A percentile compares a stretch with the other conserved stretches of the same genome.
phyloP scores from a whole-genome alignment of 169 alveolate genomes.

The Cryptosporidium meleagridis region DNA sequence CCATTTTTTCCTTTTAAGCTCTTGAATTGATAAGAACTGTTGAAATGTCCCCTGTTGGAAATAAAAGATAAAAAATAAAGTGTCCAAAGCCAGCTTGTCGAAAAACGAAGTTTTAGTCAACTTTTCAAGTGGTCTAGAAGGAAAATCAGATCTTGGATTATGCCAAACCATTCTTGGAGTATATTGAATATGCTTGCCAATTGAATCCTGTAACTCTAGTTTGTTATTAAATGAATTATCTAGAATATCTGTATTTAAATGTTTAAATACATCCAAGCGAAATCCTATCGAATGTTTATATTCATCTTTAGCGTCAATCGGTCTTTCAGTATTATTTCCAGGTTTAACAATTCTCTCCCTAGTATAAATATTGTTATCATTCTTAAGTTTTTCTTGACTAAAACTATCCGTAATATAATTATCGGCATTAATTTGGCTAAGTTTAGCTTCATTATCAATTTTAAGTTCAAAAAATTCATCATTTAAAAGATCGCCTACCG shows the following conservation, averaged over 20 bases:
- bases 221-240: slow-evolving; percentile 41
- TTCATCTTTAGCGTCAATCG: neutral
- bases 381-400: neutral
- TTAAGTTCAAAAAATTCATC: neutral
- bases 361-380: neutral
- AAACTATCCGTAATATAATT: neutral
- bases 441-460: neutral
- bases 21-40: slow-evolving; percentile 79
- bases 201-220: slow-evolving; percentile 40
- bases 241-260: slow-evolving; percentile 20
- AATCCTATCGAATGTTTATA: slow-evolving; percentile 13
- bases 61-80: slow-evolving; percentile 81
- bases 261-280: slow-evolving; percentile 27
- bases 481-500: neutral
- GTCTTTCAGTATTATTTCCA: neutral
- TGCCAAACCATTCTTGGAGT: slow-evolving; percentile 75
- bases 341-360: neutral
- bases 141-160: slow-evolving; percentile 58
- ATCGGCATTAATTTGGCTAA: neutral
- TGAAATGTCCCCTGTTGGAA: slow-evolving; percentile 81
- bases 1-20: slow-evolving; percentile 81
- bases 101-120: slow-evolving; percentile 49
- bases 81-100: slow-evolving; percentile 76
- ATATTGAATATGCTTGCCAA: slow-evolving; percentile 57
- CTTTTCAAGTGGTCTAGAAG: slow-evolving; percentile 44